phyloP scores from a whole-genome alignment of 2,329 filamentous ascomycete genomes.

The Paracoccidioides brasiliensis region DNA sequence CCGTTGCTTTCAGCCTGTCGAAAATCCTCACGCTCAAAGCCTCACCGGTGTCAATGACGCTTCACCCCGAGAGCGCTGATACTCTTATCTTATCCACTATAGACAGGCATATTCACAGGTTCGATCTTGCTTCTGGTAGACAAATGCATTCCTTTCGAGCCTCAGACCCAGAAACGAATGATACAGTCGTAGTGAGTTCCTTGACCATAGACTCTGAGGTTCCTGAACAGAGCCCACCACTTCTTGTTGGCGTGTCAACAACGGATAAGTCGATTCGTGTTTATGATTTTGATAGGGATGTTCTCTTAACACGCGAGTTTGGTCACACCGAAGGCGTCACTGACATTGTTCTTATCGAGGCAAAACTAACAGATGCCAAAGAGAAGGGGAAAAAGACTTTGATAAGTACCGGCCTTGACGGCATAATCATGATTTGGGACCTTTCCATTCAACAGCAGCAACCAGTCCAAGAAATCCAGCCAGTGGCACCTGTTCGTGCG shows the following conservation, averaged over 20 bases:
- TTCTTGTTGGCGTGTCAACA: slow-evolving; percentile 78
- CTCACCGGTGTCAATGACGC: slow-evolving; percentile 71
- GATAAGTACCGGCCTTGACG: slow-evolving; percentile 65
- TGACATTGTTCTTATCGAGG: slow-evolving; percentile 59
- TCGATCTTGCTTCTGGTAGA: slow-evolving; percentile 53
- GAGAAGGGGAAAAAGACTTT: slow-evolving; percentile 39
- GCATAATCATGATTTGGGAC: slow-evolving; percentile 70
- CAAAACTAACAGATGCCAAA: slow-evolving; percentile 16
- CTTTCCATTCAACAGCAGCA: slow-evolving; percentile 23
- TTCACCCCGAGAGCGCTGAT: slow-evolving; percentile 49
- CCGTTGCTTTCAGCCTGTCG: slow-evolving; percentile 62
- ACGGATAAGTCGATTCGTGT: slow-evolving; percentile 91
- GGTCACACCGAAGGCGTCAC: slow-evolving; percentile 92
- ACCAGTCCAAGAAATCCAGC: slow-evolving; percentile 17
- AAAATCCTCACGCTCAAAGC: slow-evolving; percentile 72
- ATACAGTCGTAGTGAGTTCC: slow-evolving; percentile 72
- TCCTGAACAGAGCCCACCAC: slow-evolving; percentile 44
- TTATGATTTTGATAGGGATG: slow-evolving; percentile 66
- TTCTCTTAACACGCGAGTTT: slow-evolving; percentile 76
- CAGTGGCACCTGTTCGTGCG: slow-evolving; percentile 16
- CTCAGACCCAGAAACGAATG: slow-evolving; percentile 62
- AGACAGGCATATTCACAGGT: slow-evolving; percentile 48
- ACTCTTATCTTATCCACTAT: slow-evolving; percentile 47
- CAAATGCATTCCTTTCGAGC: slow-evolving; percentile 66
- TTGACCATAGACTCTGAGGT: slow-evolving; percentile 47